These are phyloP conservation scores for Dendrobium catenatum DNA, from an alignment of 106 monocot species.

Conservation along the genomic window DNA sequence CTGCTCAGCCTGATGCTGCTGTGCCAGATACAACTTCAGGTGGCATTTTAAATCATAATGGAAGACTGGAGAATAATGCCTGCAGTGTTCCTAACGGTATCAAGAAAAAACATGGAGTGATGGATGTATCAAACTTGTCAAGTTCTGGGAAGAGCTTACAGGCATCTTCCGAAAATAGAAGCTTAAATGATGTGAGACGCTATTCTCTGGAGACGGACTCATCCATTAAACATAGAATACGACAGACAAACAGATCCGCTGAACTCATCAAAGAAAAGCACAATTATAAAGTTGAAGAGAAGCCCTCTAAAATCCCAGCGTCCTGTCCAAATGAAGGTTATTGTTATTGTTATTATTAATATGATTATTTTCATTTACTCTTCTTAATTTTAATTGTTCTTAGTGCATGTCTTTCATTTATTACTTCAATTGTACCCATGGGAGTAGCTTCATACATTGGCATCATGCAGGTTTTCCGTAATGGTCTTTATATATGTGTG, in stretches of 20 bases:
- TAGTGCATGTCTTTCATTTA: neutral
- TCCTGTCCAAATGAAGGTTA: conserved; percentile 56
- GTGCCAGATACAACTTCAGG: conserved; percentile 8
- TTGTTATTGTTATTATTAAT: conserved; percentile 1
- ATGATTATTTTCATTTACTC: conserved; percentile 1
- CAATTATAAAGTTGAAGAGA: neutral
- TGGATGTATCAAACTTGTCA: conserved; percentile 16
- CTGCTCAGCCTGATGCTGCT: conserved; percentile 28
- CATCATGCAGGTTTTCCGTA: neutral
- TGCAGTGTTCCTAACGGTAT: conserved; percentile 5
- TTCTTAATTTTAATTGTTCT: neutral
- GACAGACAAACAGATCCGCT: conserved; percentile 22
- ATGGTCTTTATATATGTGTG: neutral
- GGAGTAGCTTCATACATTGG: too few relatives aligned
- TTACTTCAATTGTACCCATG: neutral
- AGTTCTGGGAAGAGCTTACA: neutral
- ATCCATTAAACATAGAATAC: neutral
- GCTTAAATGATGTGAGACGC: conserved; percentile 21
- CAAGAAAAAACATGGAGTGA: conserved; percentile 42
- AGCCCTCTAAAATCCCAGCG: conserved; percentile 11
- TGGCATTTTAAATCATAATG: conserved; percentile 5
- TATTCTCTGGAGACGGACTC: conserved; percentile 19
- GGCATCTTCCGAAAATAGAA: conserved; percentile 17
- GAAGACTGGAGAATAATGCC: conserved; percentile 14
- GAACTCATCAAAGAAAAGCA: conserved; percentile 32